Conservation (phyloP, 208 protist genomes). For the Leishmania arabica region DNA sequence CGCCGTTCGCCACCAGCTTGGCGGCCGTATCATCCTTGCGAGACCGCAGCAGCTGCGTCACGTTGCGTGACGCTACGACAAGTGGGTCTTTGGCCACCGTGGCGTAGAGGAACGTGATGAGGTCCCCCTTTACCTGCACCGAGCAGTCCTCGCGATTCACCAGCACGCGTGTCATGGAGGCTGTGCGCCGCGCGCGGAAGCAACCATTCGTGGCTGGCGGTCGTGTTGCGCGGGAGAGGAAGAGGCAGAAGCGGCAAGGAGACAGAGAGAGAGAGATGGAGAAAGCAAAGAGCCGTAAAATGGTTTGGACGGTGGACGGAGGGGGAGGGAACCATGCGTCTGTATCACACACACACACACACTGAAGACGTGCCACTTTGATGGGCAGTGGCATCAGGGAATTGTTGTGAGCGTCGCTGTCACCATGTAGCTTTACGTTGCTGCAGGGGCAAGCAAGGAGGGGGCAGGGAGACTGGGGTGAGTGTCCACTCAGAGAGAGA, state of each 20-base stretch:
- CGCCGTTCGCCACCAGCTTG: constrained; percentile 44
- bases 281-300: neutral
- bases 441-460: no score
- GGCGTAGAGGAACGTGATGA: constrained; percentile 35
- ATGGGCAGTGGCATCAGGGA: neutral
- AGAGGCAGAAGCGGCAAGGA: neutral
- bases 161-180: constrained; percentile 46
- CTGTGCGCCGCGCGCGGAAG: neutral
- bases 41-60: constrained; percentile 73
- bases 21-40: constrained; percentile 49
- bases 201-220: neutral
- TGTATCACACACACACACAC: neutral
- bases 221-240: neutral
- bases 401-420: neutral
- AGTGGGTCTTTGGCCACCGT: constrained; percentile 6
- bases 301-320: neutral
- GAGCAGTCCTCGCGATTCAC: constrained; percentile 48
- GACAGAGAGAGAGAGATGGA: neutral
- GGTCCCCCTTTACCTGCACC: constrained; percentile 47
- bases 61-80: constrained; percentile 33
- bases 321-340: neutral
- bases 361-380: neutral
- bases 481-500: no score
- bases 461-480: neutral
- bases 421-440: neutral